Base-by-base conservation (phyloP, 1,284 basidiomycete genomes). In the Mrakiaceae sp. region DNA sequence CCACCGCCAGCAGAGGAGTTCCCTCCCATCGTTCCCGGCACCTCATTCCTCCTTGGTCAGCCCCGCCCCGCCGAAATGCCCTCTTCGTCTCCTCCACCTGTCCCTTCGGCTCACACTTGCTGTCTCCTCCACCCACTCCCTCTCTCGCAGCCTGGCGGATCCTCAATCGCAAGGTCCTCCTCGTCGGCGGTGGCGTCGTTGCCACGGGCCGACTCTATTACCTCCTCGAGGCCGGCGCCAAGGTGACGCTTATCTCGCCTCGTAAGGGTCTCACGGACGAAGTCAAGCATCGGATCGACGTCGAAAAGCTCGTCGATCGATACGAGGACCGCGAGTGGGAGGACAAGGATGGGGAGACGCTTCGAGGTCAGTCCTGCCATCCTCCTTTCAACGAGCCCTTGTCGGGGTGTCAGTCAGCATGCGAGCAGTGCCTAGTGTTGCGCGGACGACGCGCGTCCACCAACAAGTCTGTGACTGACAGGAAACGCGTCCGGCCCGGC, bases 121-220 rank as follows among this genome's bases (percentile, higher is more conserved):
- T 40, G 50, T 53, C 47, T 42, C 14, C 14, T 50, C 16, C 27
- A 39, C 10, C 14, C 14, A 3, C 5, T 12, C 39, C 46, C 54
- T 47, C 10, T 42, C 73, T 80, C 60, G 72, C 81, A 67, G 81
- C 81, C 11, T 81, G 78, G 74, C 79, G 80, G 54, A 75, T 82
- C 27, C 74, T 76, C 60, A 70, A 74, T 64, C 76, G 76, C 59
- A 75, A 74, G 48, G 79, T 82, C 12, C 78, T 83, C 52, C 75
- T 82, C 62, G 77, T 82, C 58, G 81, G 81, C 58, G 81, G 81
- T 7, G 81, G 81, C 0, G 74, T 75, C 12, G 81, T 83, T 27
- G 81, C 81, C 5, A 79, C 80, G 16, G 79, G 79, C n/a, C 72
- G 79, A 4, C 72, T 80, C 11, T 77, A 75, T 66, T 78, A 76